phyloP scores from a whole-genome alignment of 495 filamentous ascomycete genomes.

The Hypoxylon lenormandii region DNA sequence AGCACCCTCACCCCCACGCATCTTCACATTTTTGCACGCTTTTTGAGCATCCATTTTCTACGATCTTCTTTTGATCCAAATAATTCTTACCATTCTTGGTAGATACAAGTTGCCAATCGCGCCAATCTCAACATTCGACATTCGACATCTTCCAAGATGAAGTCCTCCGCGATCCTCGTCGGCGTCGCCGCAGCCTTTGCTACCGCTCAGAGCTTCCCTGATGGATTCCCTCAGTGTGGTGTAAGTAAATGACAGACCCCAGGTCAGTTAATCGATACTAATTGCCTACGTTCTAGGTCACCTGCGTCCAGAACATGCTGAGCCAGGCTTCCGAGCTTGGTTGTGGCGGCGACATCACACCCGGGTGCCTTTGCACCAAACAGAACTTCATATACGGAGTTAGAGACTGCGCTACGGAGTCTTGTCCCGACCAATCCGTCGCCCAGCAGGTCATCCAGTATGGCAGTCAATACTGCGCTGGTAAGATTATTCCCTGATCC shows the following conservation, averaged over 20 bases:
- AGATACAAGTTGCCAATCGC: slow-evolving; percentile 26
- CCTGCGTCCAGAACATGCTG: slow-evolving; percentile 80
- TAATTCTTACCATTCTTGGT: slow-evolving; percentile 47
- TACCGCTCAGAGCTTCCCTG: slow-evolving; percentile 48
- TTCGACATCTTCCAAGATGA: slow-evolving; percentile 54
- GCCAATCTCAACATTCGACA: slow-evolving; percentile 15
- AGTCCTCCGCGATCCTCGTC: slow-evolving; percentile 51
- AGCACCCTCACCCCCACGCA: slow-evolving; percentile 30
- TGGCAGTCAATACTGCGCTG: slow-evolving; percentile 52
- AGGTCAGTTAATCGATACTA: slow-evolving; percentile 4
- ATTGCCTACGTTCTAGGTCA: slow-evolving; percentile 63
- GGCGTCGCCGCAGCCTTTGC: slow-evolving; percentile 49
- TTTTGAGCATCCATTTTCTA: slow-evolving; percentile 50
- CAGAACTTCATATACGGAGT: slow-evolving; percentile 78
- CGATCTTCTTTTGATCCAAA: slow-evolving; percentile 40
- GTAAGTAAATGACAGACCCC: slow-evolving; percentile 50
- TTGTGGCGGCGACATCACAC: slow-evolving; percentile 66
- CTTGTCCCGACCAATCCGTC: slow-evolving; percentile 63
- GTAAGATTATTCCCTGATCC: slow-evolving; percentile 23
- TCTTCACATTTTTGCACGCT: slow-evolving; percentile 48
- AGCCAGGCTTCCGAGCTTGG: slow-evolving; percentile 69
- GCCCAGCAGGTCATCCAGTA: slow-evolving; percentile 52
- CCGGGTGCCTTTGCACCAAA: slow-evolving; percentile 77
- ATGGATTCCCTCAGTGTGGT: slow-evolving; percentile 53
- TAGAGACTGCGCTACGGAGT: slow-evolving; percentile 78